phyloP scores from a whole-genome alignment of 805 yeast species.

The Candida chilensis region DNA sequence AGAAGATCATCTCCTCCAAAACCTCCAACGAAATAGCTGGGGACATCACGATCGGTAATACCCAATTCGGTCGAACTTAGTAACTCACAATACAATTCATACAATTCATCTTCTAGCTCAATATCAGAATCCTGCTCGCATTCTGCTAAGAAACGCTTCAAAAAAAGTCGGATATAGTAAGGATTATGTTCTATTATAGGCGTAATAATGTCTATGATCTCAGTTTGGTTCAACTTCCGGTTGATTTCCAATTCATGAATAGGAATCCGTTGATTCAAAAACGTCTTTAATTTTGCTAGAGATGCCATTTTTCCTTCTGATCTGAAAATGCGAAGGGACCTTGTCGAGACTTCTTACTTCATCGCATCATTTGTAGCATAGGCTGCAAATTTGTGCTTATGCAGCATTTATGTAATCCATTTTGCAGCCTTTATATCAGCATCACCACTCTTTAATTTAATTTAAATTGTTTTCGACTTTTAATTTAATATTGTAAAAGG shows the following conservation, averaged over 20 bases:
- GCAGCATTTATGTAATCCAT: no score
- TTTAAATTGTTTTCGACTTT: no score
- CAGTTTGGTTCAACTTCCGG: not conserved
- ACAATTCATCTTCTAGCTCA: conserved; percentile 29
- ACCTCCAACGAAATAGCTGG: conserved; percentile 22
- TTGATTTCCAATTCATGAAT: conserved; percentile 4
- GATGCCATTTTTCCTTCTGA: not conserved
- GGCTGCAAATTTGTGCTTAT: no score
- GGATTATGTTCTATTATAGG: conserved; percentile 33
- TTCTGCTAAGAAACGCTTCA: conserved; percentile 27
- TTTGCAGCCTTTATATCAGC: no score
- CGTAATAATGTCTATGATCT: not conserved
- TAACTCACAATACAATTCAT: conserved; percentile 27
- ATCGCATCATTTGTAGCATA: no score
- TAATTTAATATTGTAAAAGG: no score
- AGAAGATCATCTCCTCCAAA: conserved; percentile 3
- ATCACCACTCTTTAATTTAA: no score
- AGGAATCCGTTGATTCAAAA: conserved; percentile 18
- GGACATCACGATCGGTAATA: conserved; percentile 27
- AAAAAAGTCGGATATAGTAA: conserved; percentile 37
- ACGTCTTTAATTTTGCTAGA: conserved; percentile 6
- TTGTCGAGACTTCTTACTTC: no score
- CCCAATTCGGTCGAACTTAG: conserved; percentile 18
- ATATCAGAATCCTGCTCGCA: conserved; percentile 17
- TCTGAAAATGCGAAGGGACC: no score